Evolutionary conservation across 805 yeast genomes (phyloP), one percentile per base, ranked within the genome.

Genomic region (Millerozyma miso): DNA sequence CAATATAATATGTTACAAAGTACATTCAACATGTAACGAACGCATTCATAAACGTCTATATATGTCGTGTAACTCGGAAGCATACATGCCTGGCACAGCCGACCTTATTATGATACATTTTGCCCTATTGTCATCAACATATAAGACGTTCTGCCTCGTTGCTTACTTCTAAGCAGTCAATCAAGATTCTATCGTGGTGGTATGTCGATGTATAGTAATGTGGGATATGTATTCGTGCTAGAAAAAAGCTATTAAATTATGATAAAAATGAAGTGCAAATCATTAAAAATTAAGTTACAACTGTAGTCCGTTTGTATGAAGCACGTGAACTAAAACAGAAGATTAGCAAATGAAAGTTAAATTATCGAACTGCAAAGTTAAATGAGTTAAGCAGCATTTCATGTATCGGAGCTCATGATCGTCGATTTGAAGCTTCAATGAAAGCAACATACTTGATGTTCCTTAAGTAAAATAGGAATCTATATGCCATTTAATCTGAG

Each of bases 401-500:
- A 23, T 23, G 29, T 23, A 7, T 23, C 29, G 10, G 29, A 23
- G 10, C 29, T 23, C 6, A 10, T 23, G 10, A 23, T 10, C 6
- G 10, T 23, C 6, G 10, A n/a, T n/a, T n/a, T 23, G 29, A 23
- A 23, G 29, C 29, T 23, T 23, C 29, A 23, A 23, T 7, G 10
- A 7, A 10, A 23, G 29, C 29, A 10, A 23, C 6, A 23, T 6
- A 23, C 29, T 10, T n/a, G n/a, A n/a, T n/a, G n/a, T n/a, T n/a
- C n/a, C n/a, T n/a, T n/a, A n/a, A n/a, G n/a, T n/a, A n/a, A n/a
- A n/a, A n/a, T n/a, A n/a, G n/a, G n/a, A n/a, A n/a, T n/a, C n/a
- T n/a, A 26, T 26, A 26, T 10, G 34, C 7, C 7, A 41, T 32
- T 46, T 60, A 69, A 43, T 69, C 76, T 10, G 72, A 65, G 44